Evolutionary conservation across 2,329 filamentous ascomycete species (phyloP).

Genomic region (Penicillium sp.): DNA sequence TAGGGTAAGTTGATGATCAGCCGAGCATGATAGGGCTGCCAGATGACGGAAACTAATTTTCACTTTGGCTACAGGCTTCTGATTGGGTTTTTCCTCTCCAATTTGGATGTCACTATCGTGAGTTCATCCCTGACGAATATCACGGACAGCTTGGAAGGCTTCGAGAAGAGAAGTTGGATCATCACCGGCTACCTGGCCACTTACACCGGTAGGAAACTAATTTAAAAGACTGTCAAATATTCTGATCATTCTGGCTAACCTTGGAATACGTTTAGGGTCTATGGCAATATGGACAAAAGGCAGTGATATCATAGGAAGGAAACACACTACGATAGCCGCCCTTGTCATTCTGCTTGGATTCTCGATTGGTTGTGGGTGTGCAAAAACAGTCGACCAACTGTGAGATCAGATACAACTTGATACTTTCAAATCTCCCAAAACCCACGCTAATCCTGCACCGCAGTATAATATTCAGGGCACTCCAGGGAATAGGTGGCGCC

Average conservation of each 20-base stretch:
- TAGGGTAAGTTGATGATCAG: slow-evolving; percentile 18
- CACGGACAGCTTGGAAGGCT: slow-evolving; percentile 37
- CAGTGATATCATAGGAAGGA: slow-evolving; percentile 39
- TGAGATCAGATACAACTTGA: slow-evolving; percentile 9
- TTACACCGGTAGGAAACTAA: slow-evolving; percentile 33
- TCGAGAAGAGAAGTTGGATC: slow-evolving; percentile 40
- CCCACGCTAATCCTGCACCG: background rate
- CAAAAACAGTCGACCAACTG: slow-evolving; percentile 36
- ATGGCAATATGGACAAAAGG: slow-evolving; percentile 38
- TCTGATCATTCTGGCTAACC: background rate
- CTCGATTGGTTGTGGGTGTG: slow-evolving; percentile 36
- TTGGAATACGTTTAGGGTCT: slow-evolving; percentile 24
- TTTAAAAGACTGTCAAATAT: too few species aligned
- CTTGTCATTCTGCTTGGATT: slow-evolving; percentile 36
- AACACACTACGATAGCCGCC: slow-evolving; percentile 25
- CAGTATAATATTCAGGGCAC: slow-evolving; percentile 37
- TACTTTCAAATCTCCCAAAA: background rate
- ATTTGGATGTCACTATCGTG: slow-evolving; percentile 40
- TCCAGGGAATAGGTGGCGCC: slow-evolving; percentile 39
- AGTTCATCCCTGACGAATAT: slow-evolving; percentile 41
- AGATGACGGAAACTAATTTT: slow-evolving; percentile 6
- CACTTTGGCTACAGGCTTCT: slow-evolving; percentile 23
- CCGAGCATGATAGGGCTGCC: background rate
- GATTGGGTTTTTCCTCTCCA: slow-evolving; percentile 36
- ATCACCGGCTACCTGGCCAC: slow-evolving; percentile 41